Evolutionary conservation across 495 filamentous ascomycete species (phyloP), one percentile per base, ranked within the genome.

Genomic region (Xylaria curta): DNA sequence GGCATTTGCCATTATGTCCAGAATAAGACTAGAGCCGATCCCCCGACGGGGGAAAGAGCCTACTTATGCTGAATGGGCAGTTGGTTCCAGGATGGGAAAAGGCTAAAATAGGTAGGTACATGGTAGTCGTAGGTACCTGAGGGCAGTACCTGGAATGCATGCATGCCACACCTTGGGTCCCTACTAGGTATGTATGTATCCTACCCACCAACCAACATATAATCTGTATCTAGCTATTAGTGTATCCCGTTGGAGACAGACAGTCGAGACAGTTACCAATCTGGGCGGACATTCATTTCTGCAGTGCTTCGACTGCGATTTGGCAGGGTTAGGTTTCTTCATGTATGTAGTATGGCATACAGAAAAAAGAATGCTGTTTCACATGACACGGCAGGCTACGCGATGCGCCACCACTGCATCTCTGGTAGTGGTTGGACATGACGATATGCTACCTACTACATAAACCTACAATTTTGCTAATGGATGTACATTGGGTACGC

Each of bases 381-480:
- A 70, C 59, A 54, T 61, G 62, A 47, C 36, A 70, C 68, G n/a
- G 33, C 68, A 70, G 59, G 17, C n/a, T 70, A 60, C 68, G 60
- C 2, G 38, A n/a, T 56, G 59, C 59, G 59, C 59, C 68, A 42
- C 33, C 21, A 17, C 68, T 26, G 65, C 49, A 63, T 63, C 47
- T 60, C 33, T 60, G 58, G 33, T 31, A 40, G 42, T 31, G 24
- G 40, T 31, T 65, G 58, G 7, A 13, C 58, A 60, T 38, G 54
- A 28, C 54, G 54, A 58, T 24, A 26, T 63, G 19, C 21, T 21
- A 3, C 1, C 1, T 1, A 38, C 36, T 38, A 38, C 36, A 38
- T 8, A 8, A 38, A 38, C 36, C 36, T 40, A 24, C 33, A 61
- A 3, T 12, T 21, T 42, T 46, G 38, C 38, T n/a, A 31, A 31